Evolutionary conservation across 345 rosid species (phyloP).

Genomic region (Hibiscus syriacus): DNA sequence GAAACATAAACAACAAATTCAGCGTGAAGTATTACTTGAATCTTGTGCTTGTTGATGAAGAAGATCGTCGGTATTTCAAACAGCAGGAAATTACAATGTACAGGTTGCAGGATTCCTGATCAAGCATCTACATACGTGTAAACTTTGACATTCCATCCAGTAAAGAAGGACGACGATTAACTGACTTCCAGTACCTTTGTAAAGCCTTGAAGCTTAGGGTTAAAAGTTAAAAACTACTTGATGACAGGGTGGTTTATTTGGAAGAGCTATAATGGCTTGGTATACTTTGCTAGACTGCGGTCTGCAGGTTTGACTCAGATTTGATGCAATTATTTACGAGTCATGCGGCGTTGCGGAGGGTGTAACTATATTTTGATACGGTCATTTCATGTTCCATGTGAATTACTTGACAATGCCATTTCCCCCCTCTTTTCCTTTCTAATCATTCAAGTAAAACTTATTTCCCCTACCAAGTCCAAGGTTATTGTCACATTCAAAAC

Average conservation of each 20-base stretch:
- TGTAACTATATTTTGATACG: background rate
- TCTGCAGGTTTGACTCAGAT: conserved; percentile 5
- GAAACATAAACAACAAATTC: conserved; percentile 94
- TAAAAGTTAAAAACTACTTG: conserved; percentile 8
- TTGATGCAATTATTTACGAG: too few relatives aligned
- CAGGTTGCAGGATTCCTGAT: conserved; percentile 71
- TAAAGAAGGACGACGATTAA: conserved; percentile 10
- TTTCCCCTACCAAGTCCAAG: too few relatives aligned
- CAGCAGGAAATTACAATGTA: conserved; percentile 92
- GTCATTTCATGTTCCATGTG: background rate
- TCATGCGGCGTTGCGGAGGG: background rate
- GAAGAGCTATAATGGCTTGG: conserved; percentile 4
- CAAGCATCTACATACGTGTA: background rate
- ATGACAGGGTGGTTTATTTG: conserved; percentile 8
- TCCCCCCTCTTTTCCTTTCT: background rate
- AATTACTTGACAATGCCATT: background rate
- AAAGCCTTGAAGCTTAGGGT: conserved; percentile 22
- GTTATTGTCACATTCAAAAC: too few relatives aligned
- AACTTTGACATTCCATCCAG: conserved; percentile 9
- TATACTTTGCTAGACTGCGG: conserved; percentile 18
- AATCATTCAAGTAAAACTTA: background rate
- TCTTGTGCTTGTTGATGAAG: too few relatives aligned
- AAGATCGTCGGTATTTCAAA: too few relatives aligned
- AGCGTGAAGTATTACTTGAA: conserved; percentile 93
- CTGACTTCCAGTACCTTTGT: conserved; percentile 24